These are phyloP conservation scores for Mycena belliarum DNA, from an alignment of 768 basidiomycete species.

Conservation along the genomic window DNA sequence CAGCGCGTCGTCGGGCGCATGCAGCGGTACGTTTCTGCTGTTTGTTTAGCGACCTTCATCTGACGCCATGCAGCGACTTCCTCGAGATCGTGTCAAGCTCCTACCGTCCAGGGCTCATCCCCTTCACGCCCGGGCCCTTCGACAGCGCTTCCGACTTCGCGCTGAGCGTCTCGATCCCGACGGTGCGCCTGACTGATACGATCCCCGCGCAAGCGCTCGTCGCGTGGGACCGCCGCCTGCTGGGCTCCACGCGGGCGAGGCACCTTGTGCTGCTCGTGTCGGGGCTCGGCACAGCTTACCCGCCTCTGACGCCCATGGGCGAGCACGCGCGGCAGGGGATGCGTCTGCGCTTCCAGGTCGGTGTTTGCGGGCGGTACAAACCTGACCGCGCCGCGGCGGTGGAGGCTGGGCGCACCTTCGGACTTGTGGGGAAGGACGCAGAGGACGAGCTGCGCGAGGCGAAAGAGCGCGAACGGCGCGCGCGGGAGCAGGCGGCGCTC, in stretches of 20 bases:
- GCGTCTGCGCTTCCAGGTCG: conserved; percentile 60
- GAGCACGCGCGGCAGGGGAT: conserved; percentile 34
- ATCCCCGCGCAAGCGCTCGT: conserved; percentile 67
- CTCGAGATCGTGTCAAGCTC: conserved; percentile 53
- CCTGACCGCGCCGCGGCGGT: conserved; percentile 48
- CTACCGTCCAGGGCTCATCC: conserved; percentile 57
- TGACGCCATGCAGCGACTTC: conserved; percentile 40
- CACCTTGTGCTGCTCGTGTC: conserved; percentile 68
- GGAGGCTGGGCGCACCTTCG: conserved; percentile 51
- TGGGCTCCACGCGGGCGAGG: conserved; percentile 46
- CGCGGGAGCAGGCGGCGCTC: conserved; percentile 28
- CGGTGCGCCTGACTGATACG: conserved; percentile 48
- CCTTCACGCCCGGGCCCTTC: background rate
- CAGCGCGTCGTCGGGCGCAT: conserved; percentile 26
- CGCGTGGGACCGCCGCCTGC: conserved; percentile 71
- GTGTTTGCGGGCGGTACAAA: conserved; percentile 61
- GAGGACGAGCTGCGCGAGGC: conserved; percentile 37
- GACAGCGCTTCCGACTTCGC: background rate
- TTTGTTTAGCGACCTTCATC: background rate
- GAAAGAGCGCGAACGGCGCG: conserved; percentile 32
- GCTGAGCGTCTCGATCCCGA: conserved; percentile 58
- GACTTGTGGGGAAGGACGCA: conserved; percentile 45
- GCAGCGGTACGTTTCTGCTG: background rate
- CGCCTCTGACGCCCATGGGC: conserved; percentile 48
- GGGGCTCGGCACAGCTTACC: conserved; percentile 52